Conservation (phyloP, 768 basidiomycete species). For the Termitomyces sp. region DNA sequence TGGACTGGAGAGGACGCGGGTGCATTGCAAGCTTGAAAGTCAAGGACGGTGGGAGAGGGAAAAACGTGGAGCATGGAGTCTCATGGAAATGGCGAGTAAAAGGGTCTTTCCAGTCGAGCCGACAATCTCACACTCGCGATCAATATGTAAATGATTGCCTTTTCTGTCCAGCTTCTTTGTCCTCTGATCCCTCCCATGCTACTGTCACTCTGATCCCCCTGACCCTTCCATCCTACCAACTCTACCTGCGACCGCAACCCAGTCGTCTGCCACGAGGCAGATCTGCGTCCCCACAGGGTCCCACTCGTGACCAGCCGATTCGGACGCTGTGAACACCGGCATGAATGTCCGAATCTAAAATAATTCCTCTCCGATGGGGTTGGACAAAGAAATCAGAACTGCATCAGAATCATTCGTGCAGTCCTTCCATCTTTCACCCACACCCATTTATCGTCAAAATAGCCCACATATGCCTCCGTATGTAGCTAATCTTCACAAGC, state of each 20-base stretch:
- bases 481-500: not conserved
- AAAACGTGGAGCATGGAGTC: slow-evolving; percentile 5
- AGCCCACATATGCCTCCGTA: not conserved
- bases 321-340: not conserved
- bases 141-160: slow-evolving; percentile 13
- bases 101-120: slow-evolving; percentile 5
- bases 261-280: not conserved
- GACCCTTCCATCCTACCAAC: not conserved
- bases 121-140: slow-evolving; percentile 16
- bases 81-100: slow-evolving; percentile 12
- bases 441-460: no score
- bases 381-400: not conserved
- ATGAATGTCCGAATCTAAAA: not conserved
- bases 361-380: not conserved
- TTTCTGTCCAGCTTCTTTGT: not conserved
- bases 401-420: not conserved
- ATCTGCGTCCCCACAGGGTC: not conserved
- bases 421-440: no score
- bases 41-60: slow-evolving; percentile 1
- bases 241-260: not conserved
- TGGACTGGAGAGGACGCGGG: slow-evolving; percentile 14
- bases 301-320: not conserved
- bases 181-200: not conserved
- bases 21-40: not conserved
- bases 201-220: slow-evolving; percentile 4